phyloP scores from a whole-genome alignment of 148 eudicot genomes.

The Dysphania ambrosioides region DNA sequence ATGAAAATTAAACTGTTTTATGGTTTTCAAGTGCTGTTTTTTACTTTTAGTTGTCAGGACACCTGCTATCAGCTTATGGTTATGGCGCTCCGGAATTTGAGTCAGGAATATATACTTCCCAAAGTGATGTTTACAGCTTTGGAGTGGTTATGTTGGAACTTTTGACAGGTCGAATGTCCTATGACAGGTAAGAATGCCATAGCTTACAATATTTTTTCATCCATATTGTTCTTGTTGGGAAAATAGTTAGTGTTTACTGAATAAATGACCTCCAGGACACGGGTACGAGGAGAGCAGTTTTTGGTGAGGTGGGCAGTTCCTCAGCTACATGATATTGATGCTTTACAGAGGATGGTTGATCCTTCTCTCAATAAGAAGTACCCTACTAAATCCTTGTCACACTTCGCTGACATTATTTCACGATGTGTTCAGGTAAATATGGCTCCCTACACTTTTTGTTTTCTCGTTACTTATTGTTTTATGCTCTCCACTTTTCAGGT shows the following conservation, averaged over 20 bases:
- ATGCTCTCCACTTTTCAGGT: not conserved
- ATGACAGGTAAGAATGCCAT: slow-evolving; percentile 63
- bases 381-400: slow-evolving; percentile 74
- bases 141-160: slow-evolving; percentile 98
- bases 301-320: slow-evolving; percentile 96
- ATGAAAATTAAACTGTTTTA: not conserved
- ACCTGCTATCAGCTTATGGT: slow-evolving; percentile 74
- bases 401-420: slow-evolving; percentile 82
- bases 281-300: slow-evolving; percentile 73
- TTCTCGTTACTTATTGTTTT: not conserved
- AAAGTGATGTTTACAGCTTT: slow-evolving; percentile 94
- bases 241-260: slow-evolving; percentile 8
- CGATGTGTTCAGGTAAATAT: slow-evolving; percentile 81
- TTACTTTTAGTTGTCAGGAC: slow-evolving; percentile 75
- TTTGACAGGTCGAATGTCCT: slow-evolving; percentile 89
- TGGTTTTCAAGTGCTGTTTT: slow-evolving; percentile 9
- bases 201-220: not conserved
- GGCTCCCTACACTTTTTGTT: not conserved
- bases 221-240: not conserved
- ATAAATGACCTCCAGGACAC: slow-evolving; percentile 40
- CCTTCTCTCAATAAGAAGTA: slow-evolving; percentile 67
- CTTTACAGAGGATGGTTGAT: slow-evolving; percentile 90
- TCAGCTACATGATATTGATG: slow-evolving; percentile 96
- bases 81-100: slow-evolving; percentile 97
- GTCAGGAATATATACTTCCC: slow-evolving; percentile 74